Evolutionary conservation across 805 yeast genomes (phyloP).

Genomic region (Hanseniaspora clermontiae): DNA sequence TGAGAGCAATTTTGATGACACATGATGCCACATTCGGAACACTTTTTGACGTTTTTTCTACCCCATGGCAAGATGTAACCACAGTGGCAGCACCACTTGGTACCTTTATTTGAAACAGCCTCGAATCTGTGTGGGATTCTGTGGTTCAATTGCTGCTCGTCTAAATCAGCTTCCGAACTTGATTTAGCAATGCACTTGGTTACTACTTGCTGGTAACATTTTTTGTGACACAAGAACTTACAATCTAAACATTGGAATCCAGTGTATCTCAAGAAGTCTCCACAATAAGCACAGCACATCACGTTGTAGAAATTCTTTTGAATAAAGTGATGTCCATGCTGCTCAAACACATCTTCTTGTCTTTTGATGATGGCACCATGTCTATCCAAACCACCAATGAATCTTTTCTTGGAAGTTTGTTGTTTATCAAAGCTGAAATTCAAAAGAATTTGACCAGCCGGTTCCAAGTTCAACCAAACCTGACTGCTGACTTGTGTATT

Average conservation of each 20-base stretch:
- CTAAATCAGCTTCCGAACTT: constrained; percentile 53
- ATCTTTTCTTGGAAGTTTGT: constrained; percentile 34
- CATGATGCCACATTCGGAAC: constrained; percentile 88
- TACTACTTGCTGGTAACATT: constrained; percentile 67
- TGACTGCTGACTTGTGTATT: constrained; percentile 30
- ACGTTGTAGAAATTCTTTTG: constrained; percentile 90
- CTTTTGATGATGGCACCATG: constrained; percentile 96
- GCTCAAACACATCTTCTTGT: constrained; percentile 78
- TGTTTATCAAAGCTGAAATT: constrained; percentile 71
- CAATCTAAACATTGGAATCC: constrained; percentile 82
- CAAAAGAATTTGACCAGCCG: constrained; percentile 78
- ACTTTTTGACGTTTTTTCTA: constrained; percentile 78
- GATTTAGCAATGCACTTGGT: constrained; percentile 74
- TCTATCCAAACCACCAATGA: constrained; percentile 66
- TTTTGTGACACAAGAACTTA: constrained; percentile 65
- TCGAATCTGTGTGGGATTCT: constrained; percentile 95
- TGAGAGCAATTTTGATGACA: constrained; percentile 89
- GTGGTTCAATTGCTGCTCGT: constrained; percentile 72
- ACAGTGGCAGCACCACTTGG: constrained; percentile 99
- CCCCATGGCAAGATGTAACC: constrained; percentile 96
- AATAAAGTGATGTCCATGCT: constrained; percentile 93
- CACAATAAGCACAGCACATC: constrained; percentile 96
- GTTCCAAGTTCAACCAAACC: constrained; percentile 85
- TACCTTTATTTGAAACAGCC: constrained; percentile 82
- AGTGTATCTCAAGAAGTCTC: constrained; percentile 80